Evolutionary conservation across 129 eudicot genomes (phyloP).

Genomic region (Oenanthe sinensis): DNA sequence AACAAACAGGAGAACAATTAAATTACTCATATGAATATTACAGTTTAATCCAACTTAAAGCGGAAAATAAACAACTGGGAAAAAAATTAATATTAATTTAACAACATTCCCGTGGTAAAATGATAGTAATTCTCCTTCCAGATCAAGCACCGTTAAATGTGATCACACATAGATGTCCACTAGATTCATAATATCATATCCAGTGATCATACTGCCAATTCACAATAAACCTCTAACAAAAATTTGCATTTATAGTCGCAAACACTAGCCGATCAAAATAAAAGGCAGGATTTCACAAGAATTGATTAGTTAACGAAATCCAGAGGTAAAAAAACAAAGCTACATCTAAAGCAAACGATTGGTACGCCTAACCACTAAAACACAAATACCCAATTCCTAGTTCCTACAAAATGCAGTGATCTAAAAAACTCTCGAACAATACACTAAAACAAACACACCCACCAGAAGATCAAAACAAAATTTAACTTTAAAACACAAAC

Average conservation of each 20-base stretch:
- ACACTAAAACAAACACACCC: not conserved
- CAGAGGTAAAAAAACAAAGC: not conserved
- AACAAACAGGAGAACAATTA: constrained; percentile 4
- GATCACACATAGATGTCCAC: not conserved
- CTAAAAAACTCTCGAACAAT: not conserved
- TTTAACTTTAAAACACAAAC: not conserved
- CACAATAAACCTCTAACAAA: not conserved
- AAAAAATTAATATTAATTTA: not conserved
- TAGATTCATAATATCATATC: not conserved
- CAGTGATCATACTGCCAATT: not conserved
- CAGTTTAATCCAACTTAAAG: not conserved
- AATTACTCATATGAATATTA: not conserved
- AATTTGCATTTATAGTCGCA: not conserved
- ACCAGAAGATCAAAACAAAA: not conserved
- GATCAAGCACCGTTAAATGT: not conserved
- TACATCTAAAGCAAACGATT: not conserved
- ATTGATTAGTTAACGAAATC: not conserved
- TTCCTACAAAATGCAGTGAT: not conserved
- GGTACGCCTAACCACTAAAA: not conserved
- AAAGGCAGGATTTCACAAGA: not conserved
- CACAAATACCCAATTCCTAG: not conserved
- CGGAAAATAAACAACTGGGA: not conserved
- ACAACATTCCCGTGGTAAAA: not conserved
- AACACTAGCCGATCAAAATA: not conserved
- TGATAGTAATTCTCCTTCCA: not conserved